phyloP scores from a whole-genome alignment of 495 filamentous ascomycete genomes.

The Cetradonia linearis region DNA sequence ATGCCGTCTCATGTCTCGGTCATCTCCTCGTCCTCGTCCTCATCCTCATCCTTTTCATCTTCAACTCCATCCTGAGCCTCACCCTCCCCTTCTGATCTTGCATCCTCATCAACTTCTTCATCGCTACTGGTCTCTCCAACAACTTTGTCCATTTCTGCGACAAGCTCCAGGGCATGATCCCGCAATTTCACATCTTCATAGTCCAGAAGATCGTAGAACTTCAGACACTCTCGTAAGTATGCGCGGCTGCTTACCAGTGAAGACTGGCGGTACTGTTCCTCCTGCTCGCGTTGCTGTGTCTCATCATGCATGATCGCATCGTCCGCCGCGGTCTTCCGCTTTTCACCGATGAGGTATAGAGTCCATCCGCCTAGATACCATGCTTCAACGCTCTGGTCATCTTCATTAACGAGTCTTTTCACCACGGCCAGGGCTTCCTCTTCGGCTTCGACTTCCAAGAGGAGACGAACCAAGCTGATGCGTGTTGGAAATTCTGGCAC shows the following conservation, averaged over 20 bases:
- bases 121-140: slow-evolving; percentile 44
- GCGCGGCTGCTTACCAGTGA: slow-evolving; percentile 40
- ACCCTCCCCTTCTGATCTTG: slow-evolving; percentile 36
- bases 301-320: slow-evolving; percentile 26
- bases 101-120: slow-evolving; percentile 29
- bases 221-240: slow-evolving; percentile 44
- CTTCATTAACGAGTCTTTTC: slow-evolving; percentile 71
- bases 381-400: slow-evolving; percentile 86
- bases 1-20: background rate
- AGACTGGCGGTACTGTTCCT: slow-evolving; percentile 30
- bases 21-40: slow-evolving; percentile 30
- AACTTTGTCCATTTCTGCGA: slow-evolving; percentile 46
- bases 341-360: slow-evolving; percentile 66
- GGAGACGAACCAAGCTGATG: slow-evolving; percentile 69
- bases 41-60: slow-evolving; percentile 26
- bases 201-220: slow-evolving; percentile 36
- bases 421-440: slow-evolving; percentile 75
- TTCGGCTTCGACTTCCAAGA: slow-evolving; percentile 85
- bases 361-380: slow-evolving; percentile 98
- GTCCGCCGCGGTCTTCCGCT: slow-evolving; percentile 33
- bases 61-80: too few species aligned
- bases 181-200: slow-evolving; percentile 46
- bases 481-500: slow-evolving; percentile 76
- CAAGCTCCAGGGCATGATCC: slow-evolving; percentile 46
- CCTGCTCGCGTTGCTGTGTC: background rate